These are phyloP conservation scores for Gynochthodes officinalis DNA, from an alignment of 257 asterid species.

Conservation along the genomic window DNA sequence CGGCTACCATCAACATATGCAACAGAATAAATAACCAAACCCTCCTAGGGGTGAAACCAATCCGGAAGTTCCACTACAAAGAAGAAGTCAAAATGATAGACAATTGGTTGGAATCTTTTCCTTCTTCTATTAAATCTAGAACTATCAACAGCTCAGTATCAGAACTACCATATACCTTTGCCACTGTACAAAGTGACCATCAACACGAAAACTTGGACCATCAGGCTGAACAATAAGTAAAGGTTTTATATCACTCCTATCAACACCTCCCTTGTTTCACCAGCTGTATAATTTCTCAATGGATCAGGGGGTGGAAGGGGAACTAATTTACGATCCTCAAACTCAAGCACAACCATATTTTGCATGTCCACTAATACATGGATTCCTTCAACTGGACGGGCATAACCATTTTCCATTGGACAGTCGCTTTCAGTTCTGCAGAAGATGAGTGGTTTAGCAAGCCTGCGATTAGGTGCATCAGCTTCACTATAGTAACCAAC, in stretches of 20 bases:
- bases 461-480: constrained; percentile 94
- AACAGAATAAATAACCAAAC: constrained; percentile 92
- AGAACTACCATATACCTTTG: constrained; percentile 53
- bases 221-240: constrained; percentile 86
- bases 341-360: constrained; percentile 85
- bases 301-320: constrained; percentile 98
- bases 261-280: constrained; percentile 96
- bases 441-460: constrained; percentile 92
- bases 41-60: constrained; percentile 99
- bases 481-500: constrained; percentile 87
- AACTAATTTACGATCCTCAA: constrained; percentile 90
- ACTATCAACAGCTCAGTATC: neutral
- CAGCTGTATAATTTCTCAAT: constrained; percentile 85
- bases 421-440: constrained; percentile 96
- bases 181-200: constrained; percentile 88
- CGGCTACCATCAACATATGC: constrained; percentile 97
- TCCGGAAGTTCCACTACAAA: constrained; percentile 90
- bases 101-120: neutral
- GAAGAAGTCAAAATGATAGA: neutral
- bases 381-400: constrained; percentile 97
- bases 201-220: constrained; percentile 94
- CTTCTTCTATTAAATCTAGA: neutral
- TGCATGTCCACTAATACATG: constrained; percentile 94
- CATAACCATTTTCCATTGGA: constrained; percentile 97
- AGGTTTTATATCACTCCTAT: constrained; percentile 91